phyloP scores from a whole-genome alignment of 1,139 yeast species.

The Scheffersomyces illinoinensis region DNA sequence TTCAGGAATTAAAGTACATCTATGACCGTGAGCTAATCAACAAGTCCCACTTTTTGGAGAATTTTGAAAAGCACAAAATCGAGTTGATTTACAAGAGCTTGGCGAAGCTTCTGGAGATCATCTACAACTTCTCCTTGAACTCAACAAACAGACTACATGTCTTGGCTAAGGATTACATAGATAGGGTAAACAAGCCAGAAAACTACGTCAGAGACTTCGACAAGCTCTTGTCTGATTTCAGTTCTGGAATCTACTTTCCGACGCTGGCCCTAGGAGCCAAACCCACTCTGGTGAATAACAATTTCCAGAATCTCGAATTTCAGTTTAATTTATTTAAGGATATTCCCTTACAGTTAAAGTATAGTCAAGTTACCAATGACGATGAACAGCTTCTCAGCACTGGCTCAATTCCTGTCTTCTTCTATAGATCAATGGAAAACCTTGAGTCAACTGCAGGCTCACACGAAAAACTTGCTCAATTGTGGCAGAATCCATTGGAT shows the following conservation, averaged over 20 bases:
- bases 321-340: slow-evolving; percentile 46
- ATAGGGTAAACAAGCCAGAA: slow-evolving; percentile 26
- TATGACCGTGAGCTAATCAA: slow-evolving; percentile 31
- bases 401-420: slow-evolving; percentile 36
- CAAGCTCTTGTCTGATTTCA: slow-evolving; percentile 23
- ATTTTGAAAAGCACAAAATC: slow-evolving; percentile 38
- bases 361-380: slow-evolving; percentile 14
- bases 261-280: slow-evolving; percentile 18
- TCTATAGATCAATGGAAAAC: slow-evolving; percentile 23
- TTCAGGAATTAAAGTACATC: slow-evolving; percentile 32
- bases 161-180: slow-evolving; percentile 27
- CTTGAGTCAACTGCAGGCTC: slow-evolving; percentile 18
- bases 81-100: slow-evolving; percentile 36
- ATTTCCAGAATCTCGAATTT: slow-evolving; percentile 40
- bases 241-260: slow-evolving; percentile 46
- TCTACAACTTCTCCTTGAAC: slow-evolving; percentile 28
- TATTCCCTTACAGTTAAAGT: slow-evolving; percentile 36
- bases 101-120: slow-evolving; percentile 36
- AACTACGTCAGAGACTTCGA: slow-evolving; percentile 31
- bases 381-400: slow-evolving; percentile 24
- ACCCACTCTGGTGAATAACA: slow-evolving; percentile 31
- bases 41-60: slow-evolving; percentile 28
- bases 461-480: slow-evolving; percentile 6
- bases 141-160: slow-evolving; percentile 29
- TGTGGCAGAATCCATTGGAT: slow-evolving; percentile 36